phyloP scores from a whole-genome alignment of 768 basidiomycete species.

The Gelatoporia subvermispora region DNA sequence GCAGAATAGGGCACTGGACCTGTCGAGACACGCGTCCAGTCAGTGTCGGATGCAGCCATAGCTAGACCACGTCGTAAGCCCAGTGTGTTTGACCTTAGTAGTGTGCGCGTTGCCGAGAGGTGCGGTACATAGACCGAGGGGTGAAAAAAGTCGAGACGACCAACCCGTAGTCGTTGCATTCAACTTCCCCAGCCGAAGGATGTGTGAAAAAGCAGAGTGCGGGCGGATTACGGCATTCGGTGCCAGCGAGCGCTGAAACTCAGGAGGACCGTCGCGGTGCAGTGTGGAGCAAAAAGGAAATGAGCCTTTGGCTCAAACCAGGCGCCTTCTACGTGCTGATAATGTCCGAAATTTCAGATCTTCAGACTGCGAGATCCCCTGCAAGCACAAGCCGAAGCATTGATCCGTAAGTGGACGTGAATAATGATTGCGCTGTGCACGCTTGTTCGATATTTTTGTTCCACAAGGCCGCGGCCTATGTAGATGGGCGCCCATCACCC shows the following conservation, averaged over 20 bases:
- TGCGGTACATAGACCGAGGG: not conserved
- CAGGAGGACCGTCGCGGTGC: too few relatives aligned
- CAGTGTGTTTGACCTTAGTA: conserved; percentile 1
- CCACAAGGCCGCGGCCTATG: too few relatives aligned
- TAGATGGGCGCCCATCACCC: too few relatives aligned
- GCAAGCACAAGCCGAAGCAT: too few relatives aligned
- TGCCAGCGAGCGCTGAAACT: not conserved
- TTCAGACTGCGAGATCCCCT: too few relatives aligned
- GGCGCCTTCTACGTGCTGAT: too few relatives aligned
- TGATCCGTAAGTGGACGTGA: not conserved
- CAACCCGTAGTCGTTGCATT: conserved; percentile 15
- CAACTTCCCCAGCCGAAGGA: not conserved
- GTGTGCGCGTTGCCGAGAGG: not conserved
- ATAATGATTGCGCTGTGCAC: not conserved
- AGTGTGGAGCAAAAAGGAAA: too few relatives aligned
- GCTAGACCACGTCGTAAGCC: conserved; percentile 9
- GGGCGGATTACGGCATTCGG: conserved; percentile 8
- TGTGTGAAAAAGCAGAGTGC: conserved; percentile 1
- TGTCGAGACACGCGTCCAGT: conserved; percentile 11
- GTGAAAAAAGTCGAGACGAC: conserved; percentile 5
- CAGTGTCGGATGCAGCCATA: conserved; percentile 1
- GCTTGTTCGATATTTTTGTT: too few relatives aligned
- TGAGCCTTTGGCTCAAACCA: too few relatives aligned
- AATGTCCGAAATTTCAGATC: too few relatives aligned
- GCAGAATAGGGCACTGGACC: conserved; percentile 36